phyloP scores from a whole-genome alignment of 345 rosid species.

The Psidium friedrichsthalianum region DNA sequence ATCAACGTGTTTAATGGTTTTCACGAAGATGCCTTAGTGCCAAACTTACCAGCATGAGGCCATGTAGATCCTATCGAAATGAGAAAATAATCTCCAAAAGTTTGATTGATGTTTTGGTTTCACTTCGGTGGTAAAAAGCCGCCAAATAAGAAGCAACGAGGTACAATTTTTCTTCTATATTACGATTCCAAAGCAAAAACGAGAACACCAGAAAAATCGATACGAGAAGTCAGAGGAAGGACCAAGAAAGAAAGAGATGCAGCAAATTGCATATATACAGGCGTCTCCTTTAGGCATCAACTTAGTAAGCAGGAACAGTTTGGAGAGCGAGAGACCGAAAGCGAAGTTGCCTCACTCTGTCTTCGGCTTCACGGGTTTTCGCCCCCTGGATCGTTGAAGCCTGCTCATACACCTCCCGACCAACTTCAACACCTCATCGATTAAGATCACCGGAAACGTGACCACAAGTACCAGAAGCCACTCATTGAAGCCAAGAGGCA shows the following conservation, averaged over 20 bases:
- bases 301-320: neutral
- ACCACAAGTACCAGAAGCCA: conserved; percentile 58
- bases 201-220: neutral
- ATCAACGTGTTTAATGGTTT: neutral
- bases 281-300: neutral
- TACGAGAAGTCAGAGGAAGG: neutral
- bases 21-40: neutral
- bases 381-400: conserved; percentile 5
- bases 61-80: neutral
- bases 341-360: conserved; percentile 18
- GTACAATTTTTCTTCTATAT: neutral
- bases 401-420: conserved; percentile 28
- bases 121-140: neutral
- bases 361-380: conserved; percentile 24
- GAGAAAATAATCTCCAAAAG: neutral
- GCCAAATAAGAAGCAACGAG: neutral
- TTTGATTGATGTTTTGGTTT: neutral
- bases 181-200: neutral
- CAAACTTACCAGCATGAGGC: neutral
- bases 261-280: neutral
- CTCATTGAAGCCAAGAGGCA: conserved; percentile 58
- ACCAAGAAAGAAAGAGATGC: neutral
- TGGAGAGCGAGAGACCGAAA: neutral
- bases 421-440: conserved; percentile 44
- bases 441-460: conserved; percentile 50